These are phyloP conservation scores for Chamaenerion angustifolium DNA, from an alignment of 345 rosid genomes.

Conservation along the genomic window DNA sequence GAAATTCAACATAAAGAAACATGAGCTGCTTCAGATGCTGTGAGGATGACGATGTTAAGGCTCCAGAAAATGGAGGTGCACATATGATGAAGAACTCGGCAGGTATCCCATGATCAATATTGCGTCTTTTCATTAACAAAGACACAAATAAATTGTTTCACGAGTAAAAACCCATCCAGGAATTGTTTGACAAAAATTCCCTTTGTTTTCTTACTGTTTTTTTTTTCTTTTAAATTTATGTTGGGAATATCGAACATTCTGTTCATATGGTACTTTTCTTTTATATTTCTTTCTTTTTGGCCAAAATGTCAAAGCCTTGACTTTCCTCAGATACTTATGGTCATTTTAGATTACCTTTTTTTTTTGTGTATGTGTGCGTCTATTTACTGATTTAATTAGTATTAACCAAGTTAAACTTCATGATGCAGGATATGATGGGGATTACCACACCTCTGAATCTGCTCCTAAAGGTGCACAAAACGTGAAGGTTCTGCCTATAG, in stretches of 20 bases:
- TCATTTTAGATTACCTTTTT: neutral
- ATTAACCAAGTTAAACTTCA: slow-evolving; percentile 4
- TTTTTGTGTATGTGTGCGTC: neutral
- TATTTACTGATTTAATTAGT: slow-evolving; percentile 3
- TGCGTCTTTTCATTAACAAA: neutral
- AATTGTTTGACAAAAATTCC: neutral
- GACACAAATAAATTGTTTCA: neutral
- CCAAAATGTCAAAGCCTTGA: neutral
- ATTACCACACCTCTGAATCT: slow-evolving; percentile 22
- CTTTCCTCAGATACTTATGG: too few relatives aligned
- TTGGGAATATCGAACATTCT: neutral
- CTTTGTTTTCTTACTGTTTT: too few relatives aligned
- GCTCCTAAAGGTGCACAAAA: slow-evolving; percentile 15
- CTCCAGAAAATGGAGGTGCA: slow-evolving; percentile 51
- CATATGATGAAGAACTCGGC: slow-evolving; percentile 36
- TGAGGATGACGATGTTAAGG: slow-evolving; percentile 37
- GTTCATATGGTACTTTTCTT: neutral
- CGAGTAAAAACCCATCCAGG: neutral
- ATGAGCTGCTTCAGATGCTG: slow-evolving; percentile 86
- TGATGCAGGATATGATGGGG: slow-evolving; percentile 30
- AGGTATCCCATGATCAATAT: slow-evolving; percentile 23
- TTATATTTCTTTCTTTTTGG: slow-evolving; percentile 1
- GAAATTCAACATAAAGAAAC: neutral
- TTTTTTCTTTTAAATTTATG: neutral
- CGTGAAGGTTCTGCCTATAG: slow-evolving; percentile 32